Conservation (phyloP, 495 filamentous ascomycete species). For the Trichocladium uniseriatum region DNA sequence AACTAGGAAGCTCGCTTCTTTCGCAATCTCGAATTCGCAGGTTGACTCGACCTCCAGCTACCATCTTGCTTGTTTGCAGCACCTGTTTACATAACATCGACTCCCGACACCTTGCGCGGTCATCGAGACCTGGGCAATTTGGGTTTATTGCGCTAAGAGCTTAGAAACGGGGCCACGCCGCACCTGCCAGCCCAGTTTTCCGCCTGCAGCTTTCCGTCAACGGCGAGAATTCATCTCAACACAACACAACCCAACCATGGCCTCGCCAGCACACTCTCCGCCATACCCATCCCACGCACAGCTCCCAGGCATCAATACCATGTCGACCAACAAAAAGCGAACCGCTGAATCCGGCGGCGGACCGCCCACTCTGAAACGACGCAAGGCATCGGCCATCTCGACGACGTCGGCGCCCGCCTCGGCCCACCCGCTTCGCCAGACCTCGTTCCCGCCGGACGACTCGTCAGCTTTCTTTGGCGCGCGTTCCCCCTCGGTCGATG, state of each 20-base stretch:
- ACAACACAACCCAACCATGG: conserved; percentile 44
- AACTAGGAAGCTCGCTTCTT: no score
- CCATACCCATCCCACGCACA: conserved; percentile 39
- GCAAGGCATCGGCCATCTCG: conserved; percentile 53
- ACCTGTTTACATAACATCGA: no score
- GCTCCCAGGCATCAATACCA: conserved; percentile 31
- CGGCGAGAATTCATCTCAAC: no score
- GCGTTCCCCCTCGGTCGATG: conserved; percentile 57
- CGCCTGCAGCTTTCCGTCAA: no score
- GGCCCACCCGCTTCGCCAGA: conserved; percentile 75
- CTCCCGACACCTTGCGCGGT: no score
- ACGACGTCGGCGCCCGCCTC: conserved; percentile 35
- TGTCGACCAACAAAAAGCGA: conserved; percentile 49
- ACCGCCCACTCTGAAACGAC: conserved; percentile 47
- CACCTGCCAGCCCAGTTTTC: no score
- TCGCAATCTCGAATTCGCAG: no score
- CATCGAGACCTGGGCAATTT: no score
- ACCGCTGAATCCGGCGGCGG: conserved; percentile 36
- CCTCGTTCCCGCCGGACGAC: conserved; percentile 68
- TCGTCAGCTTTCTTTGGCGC: conserved; percentile 34
- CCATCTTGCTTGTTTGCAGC: no score
- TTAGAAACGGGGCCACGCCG: no score
- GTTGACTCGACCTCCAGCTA: no score
- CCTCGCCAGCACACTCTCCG: conserved; percentile 49
- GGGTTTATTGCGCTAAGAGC: no score